Percentiles rank a stretch among this genome's conserved stretches.
These are phyloP conservation scores for Seiridium cupressi DNA, from an alignment of 2,329 filamentous ascomycete species.

Conservation along the genomic window DNA sequence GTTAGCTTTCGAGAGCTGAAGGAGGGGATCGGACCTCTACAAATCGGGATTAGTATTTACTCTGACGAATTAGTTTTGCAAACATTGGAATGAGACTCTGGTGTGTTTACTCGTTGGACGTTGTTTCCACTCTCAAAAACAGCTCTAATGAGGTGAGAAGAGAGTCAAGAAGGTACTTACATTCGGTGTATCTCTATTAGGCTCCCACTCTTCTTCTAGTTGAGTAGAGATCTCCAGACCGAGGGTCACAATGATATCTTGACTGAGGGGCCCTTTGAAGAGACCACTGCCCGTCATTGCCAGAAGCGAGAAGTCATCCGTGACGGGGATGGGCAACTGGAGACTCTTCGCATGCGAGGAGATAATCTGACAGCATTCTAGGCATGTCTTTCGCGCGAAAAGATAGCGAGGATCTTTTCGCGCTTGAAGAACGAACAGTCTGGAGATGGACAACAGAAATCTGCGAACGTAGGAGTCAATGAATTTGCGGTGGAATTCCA, in stretches of 20 bases:
- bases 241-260: slow-evolving; percentile 16
- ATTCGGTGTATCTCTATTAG: background rate
- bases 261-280: slow-evolving; percentile 20
- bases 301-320: slow-evolving; percentile 17
- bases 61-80: no score
- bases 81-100: no score
- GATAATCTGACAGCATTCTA: slow-evolving; percentile 22
- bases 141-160: no score
- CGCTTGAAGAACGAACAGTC: slow-evolving; percentile 19
- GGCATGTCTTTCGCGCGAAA: slow-evolving; percentile 19
- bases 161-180: no score
- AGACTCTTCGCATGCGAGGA: slow-evolving; percentile 17
- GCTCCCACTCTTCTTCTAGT: slow-evolving; percentile 16
- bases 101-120: no score
- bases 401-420: slow-evolving; percentile 19
- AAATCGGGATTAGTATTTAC: no score
- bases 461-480: slow-evolving; percentile 23
- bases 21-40: slow-evolving; percentile 11
- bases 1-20: slow-evolving; percentile 10
- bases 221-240: slow-evolving; percentile 17
- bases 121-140: no score
- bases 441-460: slow-evolving; percentile 20
- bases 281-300: slow-evolving; percentile 18
- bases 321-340: background rate
- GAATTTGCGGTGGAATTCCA: slow-evolving; percentile 20